A percentile compares a stretch with the other conserved stretches of the same genome.
These are phyloP conservation scores for Nigrospora sphaerica DNA, from an alignment of 2,329 filamentous ascomycete species.

Conservation along the genomic window DNA sequence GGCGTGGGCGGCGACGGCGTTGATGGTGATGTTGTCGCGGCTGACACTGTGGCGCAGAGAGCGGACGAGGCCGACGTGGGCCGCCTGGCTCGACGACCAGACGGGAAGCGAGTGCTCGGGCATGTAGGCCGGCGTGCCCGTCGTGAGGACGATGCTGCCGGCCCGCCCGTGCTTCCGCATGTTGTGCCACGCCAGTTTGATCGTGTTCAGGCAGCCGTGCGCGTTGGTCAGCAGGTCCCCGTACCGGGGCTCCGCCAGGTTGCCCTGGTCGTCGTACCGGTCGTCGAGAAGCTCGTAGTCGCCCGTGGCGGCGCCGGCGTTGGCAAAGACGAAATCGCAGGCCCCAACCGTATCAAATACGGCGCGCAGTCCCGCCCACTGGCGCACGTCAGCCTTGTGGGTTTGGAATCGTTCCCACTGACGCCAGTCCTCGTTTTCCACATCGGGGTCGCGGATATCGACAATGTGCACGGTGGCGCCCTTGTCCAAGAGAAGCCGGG, in stretches of 20 bases:
- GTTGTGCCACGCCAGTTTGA: constrained; percentile 22
- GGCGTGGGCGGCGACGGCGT: constrained; percentile 27
- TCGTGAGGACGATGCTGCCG: constrained; percentile 29
- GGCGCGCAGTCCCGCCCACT: constrained; percentile 15
- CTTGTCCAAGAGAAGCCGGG: constrained; percentile 10
- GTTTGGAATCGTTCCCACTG: too few species aligned
- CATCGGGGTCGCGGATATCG: constrained; percentile 6
- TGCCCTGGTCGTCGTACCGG: constrained; percentile 15
- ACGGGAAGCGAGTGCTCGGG: constrained; percentile 28
- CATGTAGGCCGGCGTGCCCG: constrained; percentile 27
- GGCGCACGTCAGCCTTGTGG: neutral
- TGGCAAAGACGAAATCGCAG: constrained; percentile 25
- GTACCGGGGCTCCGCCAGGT: constrained; percentile 16
- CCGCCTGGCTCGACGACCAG: constrained; percentile 14
- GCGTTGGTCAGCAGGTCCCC: constrained; percentile 26
- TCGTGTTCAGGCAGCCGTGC: constrained; percentile 19
- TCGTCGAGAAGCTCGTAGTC: constrained; percentile 21
- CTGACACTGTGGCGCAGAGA: constrained; percentile 19
- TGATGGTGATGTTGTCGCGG: constrained; percentile 25
- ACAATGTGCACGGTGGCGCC: constrained; percentile 15
- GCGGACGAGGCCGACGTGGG: constrained; percentile 20
- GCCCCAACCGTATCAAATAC: constrained; percentile 13
- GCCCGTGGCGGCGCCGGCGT: constrained; percentile 24
- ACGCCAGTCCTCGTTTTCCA: neutral
- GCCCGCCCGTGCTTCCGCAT: constrained; percentile 14